phyloP scores from a whole-genome alignment of 2,329 filamentous ascomycete genomes.

The Diaporthe sp. region DNA sequence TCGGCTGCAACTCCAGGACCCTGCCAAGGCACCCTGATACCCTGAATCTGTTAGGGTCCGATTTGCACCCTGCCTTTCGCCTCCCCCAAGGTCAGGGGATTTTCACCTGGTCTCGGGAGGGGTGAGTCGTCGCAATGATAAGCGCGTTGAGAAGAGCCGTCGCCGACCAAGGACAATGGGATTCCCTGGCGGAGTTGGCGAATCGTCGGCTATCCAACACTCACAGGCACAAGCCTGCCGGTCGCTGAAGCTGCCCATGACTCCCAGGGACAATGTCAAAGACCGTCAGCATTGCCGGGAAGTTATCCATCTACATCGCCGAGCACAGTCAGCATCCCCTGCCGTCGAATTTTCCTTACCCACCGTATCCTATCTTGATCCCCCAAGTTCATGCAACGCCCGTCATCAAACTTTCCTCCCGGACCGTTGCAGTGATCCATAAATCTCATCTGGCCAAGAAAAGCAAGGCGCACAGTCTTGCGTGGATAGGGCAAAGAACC shows the following conservation, averaged over 20 bases:
- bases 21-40: constrained; percentile 26
- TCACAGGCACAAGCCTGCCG: neutral
- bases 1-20: constrained; percentile 26
- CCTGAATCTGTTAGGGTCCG: constrained; percentile 26
- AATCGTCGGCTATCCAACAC: neutral
- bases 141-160: neutral
- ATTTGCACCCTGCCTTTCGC: constrained; percentile 4
- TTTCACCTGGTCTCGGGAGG: neutral
- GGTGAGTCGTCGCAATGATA: neutral
- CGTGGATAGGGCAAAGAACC: neutral
- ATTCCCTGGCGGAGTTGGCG: neutral
- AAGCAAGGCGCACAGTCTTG: constrained; percentile 23
- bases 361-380: constrained; percentile 12
- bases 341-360: neutral
- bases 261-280: neutral
- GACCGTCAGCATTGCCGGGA: neutral
- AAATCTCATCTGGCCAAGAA: constrained; percentile 28
- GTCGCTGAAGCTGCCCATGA: neutral
- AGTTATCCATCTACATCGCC: constrained; percentile 4
- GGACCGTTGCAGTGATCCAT: constrained; percentile 17
- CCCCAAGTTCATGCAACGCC: constrained; percentile 9
- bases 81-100: constrained; percentile 15
- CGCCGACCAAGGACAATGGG: neutral
- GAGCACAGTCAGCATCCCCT: constrained; percentile 17
- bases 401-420: constrained; percentile 17